phyloP scores from a whole-genome alignment of 2,329 filamentous ascomycete species.

The Ambrosiella beaveri region DNA sequence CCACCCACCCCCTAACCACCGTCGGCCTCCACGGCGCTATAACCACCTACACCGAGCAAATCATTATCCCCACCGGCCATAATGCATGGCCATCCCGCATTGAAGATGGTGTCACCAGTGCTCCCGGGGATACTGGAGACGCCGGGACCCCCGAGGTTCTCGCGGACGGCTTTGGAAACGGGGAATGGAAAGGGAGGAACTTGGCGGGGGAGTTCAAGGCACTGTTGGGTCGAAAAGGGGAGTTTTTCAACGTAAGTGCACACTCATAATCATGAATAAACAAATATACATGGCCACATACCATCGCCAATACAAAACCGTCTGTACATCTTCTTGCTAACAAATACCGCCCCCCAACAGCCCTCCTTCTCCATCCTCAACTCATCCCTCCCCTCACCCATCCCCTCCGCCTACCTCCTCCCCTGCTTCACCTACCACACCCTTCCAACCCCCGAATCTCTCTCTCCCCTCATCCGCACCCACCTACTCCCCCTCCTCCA shows the following conservation, averaged over 20 bases:
- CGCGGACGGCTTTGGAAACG: not conserved
- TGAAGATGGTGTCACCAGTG: slow-evolving; percentile 31
- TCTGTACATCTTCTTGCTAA: not conserved
- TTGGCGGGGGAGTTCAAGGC: slow-evolving; percentile 56
- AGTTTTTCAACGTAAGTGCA: slow-evolving; percentile 45
- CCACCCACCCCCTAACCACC: slow-evolving; percentile 54
- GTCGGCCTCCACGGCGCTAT: slow-evolving; percentile 37
- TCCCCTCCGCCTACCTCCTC: slow-evolving; percentile 31
- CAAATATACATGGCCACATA: not conserved
- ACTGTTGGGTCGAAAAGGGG: slow-evolving; percentile 47
- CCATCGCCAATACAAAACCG: not conserved
- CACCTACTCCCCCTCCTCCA: slow-evolving; percentile 55
- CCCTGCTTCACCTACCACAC: slow-evolving; percentile 29
- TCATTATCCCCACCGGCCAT: slow-evolving; percentile 67
- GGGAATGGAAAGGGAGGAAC: slow-evolving; percentile 21
- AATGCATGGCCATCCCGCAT: slow-evolving; percentile 70
- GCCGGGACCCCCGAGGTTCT: not conserved
- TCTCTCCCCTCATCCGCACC: slow-evolving; percentile 69
- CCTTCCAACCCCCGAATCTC: slow-evolving; percentile 24
- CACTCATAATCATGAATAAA: not conserved
- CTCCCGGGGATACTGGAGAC: not conserved
- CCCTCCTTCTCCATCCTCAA: slow-evolving; percentile 68
- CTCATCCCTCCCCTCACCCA: slow-evolving; percentile 34
- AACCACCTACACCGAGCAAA: slow-evolving; percentile 60
- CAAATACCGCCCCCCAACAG: slow-evolving; percentile 25